phyloP scores from a whole-genome alignment of 2,329 filamentous ascomycete genomes.

The Claviceps sp. region DNA sequence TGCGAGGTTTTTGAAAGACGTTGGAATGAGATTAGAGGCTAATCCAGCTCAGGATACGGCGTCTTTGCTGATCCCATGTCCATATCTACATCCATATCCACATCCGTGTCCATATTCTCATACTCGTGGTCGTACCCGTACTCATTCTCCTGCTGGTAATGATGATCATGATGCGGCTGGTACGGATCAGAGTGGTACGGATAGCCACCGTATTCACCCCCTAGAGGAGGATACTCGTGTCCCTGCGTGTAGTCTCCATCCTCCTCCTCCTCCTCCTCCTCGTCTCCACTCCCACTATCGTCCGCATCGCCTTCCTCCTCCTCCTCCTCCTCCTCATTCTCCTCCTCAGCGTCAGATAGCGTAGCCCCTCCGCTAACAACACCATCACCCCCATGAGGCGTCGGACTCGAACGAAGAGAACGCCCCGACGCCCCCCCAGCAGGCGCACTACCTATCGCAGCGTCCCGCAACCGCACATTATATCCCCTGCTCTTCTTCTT shows the following conservation, averaged over 20 bases:
- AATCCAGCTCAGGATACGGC: constrained; percentile 10
- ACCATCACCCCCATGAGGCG: background rate
- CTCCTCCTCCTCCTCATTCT: constrained; percentile 11
- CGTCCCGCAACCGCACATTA: constrained; percentile 18
- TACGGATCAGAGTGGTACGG: background rate
- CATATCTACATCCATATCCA: background rate
- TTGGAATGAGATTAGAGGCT: background rate
- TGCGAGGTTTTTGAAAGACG: too few species aligned
- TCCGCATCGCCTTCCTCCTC: constrained; percentile 10
- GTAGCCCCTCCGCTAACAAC: constrained; percentile 5
- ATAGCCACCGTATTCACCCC: background rate
- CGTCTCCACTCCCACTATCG: constrained; percentile 10
- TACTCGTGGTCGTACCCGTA: constrained; percentile 6
- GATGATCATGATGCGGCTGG: background rate
- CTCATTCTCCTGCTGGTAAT: constrained; percentile 7
- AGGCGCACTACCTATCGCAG: constrained; percentile 8
- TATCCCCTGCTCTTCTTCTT: constrained; percentile 25
- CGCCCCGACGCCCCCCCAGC: constrained; percentile 9
- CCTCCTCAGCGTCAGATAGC: constrained; percentile 7
- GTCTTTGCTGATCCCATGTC: constrained; percentile 1
- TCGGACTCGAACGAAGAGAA: constrained; percentile 6
- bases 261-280: constrained; percentile 8
- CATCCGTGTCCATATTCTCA: background rate
- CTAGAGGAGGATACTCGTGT: constrained; percentile 8
- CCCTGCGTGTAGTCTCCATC: constrained; percentile 13